Percentiles rank a stretch among this genome's conserved stretches.
These are phyloP conservation scores for Talaromyces marneffei DNA, from an alignment of 2,329 filamentous ascomycete species.

Conservation along the genomic window DNA sequence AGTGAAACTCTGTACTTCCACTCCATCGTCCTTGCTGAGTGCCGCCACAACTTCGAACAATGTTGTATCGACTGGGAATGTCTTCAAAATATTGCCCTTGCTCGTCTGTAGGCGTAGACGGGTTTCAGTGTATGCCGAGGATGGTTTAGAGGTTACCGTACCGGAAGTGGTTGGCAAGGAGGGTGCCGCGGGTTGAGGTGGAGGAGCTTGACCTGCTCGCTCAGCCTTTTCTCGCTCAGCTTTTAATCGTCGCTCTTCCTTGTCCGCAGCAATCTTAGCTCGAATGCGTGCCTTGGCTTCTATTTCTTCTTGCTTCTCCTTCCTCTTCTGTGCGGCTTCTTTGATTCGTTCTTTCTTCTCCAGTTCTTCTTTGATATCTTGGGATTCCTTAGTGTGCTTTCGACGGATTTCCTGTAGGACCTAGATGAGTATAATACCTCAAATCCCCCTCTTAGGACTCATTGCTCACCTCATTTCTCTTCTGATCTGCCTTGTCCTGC, in stretches of 20 bases:
- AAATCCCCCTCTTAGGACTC: too few species aligned
- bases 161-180: slow-evolving; percentile 40
- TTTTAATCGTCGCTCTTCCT: slow-evolving; percentile 78
- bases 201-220: slow-evolving; percentile 64
- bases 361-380: slow-evolving; percentile 86
- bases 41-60: slow-evolving; percentile 84
- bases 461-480: slow-evolving; percentile 70
- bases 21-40: slow-evolving; percentile 64
- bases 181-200: slow-evolving; percentile 38
- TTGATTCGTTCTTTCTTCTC: slow-evolving; percentile 85
- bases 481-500: slow-evolving; percentile 73
- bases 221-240: slow-evolving; percentile 79
- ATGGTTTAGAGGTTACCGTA: slow-evolving; percentile 54
- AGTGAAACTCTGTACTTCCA: slow-evolving; percentile 68
- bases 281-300: slow-evolving; percentile 85
- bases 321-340: slow-evolving; percentile 76
- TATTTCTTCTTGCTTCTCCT: slow-evolving; percentile 79
- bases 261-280: slow-evolving; percentile 91
- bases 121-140: slow-evolving; percentile 70
- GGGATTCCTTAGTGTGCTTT: slow-evolving; percentile 83
- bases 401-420: slow-evolving; percentile 57
- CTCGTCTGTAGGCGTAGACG: slow-evolving; percentile 74
- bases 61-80: slow-evolving; percentile 80
- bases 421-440: slow-evolving; percentile 5
- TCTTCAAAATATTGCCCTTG: slow-evolving; percentile 75